Base-by-base conservation (phyloP, 371 early-diverging fungal species). In the Mortierella sp. region DNA sequence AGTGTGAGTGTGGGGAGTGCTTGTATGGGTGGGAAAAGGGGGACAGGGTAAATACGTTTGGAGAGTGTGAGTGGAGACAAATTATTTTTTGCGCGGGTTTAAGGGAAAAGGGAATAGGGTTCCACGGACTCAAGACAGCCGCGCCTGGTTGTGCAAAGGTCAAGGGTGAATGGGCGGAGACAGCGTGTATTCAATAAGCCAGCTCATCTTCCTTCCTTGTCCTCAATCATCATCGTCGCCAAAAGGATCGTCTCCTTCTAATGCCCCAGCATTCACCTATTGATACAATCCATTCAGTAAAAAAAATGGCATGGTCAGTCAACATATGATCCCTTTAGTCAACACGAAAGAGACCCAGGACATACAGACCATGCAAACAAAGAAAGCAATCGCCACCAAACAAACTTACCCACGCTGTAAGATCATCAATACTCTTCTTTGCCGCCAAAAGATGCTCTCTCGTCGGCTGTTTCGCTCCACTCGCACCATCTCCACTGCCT, bases 351-450 rank as follows among this genome's bases (percentile, higher is more conserved):
- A 35, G 16, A 32, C 1, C 63, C 63, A 4, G 8, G 11, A 56
- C 56, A 56, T 12, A 6, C 27, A 27, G 3, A 27, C n/a, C 27
- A 27, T 3, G 10, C 8, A 11, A 58, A 21, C 11, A 11, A 29
- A 58, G 27, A 27, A 24, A 24, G 21, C 27, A 32, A 63, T 49
- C 21, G 58, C 12, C 44, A 35, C 35, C 35, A 1, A 46, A 24
- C 27, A 55, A 56, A 56, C 86, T 72, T 85, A 85, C 86, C 86
- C 86, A 85, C 76, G 86, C 86, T 27, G 82, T 85, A 54, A 85
- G 58, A 29, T 85, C 86, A 55, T 85, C 86, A 55, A 85, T 85
- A 32, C 86, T 85, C 82, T 85, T 85, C 60, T 85, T 85, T 41
- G 86, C 86, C 46, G 86, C 86, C 75, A 85, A 49, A 3, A 85